Base-by-base conservation (phyloP, 495 filamentous ascomycete genomes). In the Aspergillus bertholletiae region DNA sequence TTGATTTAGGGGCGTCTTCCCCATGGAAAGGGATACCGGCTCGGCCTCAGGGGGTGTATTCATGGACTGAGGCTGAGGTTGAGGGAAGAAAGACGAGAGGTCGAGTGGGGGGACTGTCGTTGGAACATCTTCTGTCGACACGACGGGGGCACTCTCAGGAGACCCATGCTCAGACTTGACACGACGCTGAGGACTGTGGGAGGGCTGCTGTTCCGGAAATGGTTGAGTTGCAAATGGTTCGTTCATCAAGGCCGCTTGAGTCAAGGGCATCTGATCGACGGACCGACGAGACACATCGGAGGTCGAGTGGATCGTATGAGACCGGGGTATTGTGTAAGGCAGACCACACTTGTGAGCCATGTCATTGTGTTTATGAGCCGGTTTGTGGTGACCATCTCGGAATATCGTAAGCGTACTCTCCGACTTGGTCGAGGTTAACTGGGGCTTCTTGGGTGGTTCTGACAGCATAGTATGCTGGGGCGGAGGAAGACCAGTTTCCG, bases 311-410 rank as follows among this genome's bases (percentile, higher is more conserved):
- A 89, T 80, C 45, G 86, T 85, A 72, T 89, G 84, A 51, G 80
- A 83, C 46, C 89, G 84, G 51, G 81, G 84, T 51, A 92, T 83
- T 64, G 86, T 86, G 72, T 96, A 96, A 15, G 92, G 92, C 54
- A 84, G 65, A 50, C 90, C 89, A 62, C 80, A 87, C 68, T 90
- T 87, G 66, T 95, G 90, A 56, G 89, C 88, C 56, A 87, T 81
- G 69, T 90, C 87, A 72, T 94, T 86, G 68, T 93, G 88, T 72
- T 92, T 91, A 71, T 95, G 89, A 26, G 86, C 83, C 7, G 93
- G 92, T 73, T 93, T 93, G 78, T 96, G 92, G 70, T 97, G 91
- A 56, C 93, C 92, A 64, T 96, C 94, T 48, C 88, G 82, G 75
- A 96, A 94, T 56, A 94, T 84, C 34, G 88, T 90, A 57, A 97